A percentile compares a stretch with the other conserved stretches of the same genome.
These are phyloP conservation scores for Solanum lycopersicoides DNA, from an alignment of 257 asterid species.

Conservation along the genomic window DNA sequence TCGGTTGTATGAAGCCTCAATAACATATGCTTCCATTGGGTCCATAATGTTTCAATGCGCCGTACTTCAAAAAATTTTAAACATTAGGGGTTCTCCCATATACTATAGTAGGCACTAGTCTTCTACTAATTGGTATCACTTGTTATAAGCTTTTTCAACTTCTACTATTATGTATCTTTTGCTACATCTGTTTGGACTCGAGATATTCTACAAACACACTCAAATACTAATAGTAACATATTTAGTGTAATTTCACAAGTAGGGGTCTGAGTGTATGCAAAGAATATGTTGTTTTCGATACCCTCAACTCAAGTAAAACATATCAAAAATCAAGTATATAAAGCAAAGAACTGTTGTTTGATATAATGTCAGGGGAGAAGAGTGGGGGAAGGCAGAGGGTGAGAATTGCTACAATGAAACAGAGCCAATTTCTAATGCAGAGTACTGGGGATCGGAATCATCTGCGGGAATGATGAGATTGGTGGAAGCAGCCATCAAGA, in stretches of 20 bases:
- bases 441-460: constrained; percentile 27
- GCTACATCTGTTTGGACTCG: neutral
- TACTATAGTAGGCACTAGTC: neutral
- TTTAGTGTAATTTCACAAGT: neutral
- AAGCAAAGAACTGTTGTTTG: neutral
- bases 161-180: neutral
- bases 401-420: constrained; percentile 35
- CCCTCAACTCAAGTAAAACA: neutral
- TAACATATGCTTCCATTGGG: neutral
- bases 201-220: neutral
- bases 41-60: neutral
- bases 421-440: constrained; percentile 19
- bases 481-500: constrained; percentile 24
- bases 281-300: no score
- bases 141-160: neutral
- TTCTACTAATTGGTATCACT: neutral
- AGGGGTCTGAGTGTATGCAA: neutral
- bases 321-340: neutral
- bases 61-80: neutral
- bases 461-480: constrained; percentile 27
- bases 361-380: constrained; percentile 21
- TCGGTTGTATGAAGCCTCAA: neutral
- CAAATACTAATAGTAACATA: neutral
- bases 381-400: constrained; percentile 20
- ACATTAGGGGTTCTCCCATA: neutral